Conservation (phyloP, 139 green algal genomes). For the Chlamydomonas asymmetrica region DNA sequence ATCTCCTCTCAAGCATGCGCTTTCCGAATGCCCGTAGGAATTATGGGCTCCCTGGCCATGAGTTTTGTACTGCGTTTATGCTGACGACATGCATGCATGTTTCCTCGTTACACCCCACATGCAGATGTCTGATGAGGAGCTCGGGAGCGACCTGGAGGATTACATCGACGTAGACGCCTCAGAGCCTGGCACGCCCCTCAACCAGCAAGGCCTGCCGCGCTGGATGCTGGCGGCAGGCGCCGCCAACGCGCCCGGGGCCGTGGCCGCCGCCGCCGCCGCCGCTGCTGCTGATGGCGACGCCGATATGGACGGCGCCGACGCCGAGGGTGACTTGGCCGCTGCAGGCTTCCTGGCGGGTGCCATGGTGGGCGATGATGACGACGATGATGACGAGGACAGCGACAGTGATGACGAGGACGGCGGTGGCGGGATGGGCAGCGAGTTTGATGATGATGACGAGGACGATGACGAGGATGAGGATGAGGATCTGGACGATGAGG, state of each 20-base stretch:
- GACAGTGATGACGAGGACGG: not conserved
- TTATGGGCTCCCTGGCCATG: too few species aligned
- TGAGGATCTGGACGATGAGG: not conserved
- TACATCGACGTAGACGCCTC: not conserved
- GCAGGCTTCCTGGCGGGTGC: not conserved
- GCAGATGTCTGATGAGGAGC: not conserved
- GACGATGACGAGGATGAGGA: constrained; percentile 2
- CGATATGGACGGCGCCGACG: constrained; percentile 8
- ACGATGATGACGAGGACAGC: not conserved
- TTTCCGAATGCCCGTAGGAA: too few species aligned
- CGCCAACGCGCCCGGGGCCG: not conserved
- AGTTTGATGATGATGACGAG: not conserved
- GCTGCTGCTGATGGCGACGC: not conserved
- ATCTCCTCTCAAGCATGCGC: too few species aligned
- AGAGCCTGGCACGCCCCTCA: not conserved
- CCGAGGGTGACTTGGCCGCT: not conserved
- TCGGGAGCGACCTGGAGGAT: not conserved
- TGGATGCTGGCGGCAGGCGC: not conserved
- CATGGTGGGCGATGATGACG: not conserved
- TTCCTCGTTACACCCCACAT: not conserved
- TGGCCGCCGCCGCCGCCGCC: not conserved
- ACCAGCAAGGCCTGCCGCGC: not conserved
- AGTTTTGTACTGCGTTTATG: too few species aligned
- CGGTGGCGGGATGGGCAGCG: not conserved
- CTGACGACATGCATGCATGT: not conserved